Base-by-base conservation (phyloP, 2,329 filamentous ascomycete genomes). In the Teratosphaeria viscida region DNA sequence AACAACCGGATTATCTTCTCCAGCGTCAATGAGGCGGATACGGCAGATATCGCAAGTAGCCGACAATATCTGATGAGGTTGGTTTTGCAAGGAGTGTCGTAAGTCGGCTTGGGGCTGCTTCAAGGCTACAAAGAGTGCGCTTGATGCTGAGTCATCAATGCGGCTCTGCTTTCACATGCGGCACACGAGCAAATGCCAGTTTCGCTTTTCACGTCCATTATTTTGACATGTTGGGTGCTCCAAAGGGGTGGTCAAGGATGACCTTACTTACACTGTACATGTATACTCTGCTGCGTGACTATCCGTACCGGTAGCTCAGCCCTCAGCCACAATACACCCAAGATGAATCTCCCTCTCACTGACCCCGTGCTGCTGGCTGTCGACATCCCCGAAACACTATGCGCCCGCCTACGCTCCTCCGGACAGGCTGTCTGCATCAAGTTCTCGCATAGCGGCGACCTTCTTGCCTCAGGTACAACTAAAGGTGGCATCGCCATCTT, bases 401-500 rank as follows among this genome's bases (percentile, higher is more conserved):
- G 89, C 37, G 90, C 90, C 71, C 92, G 88, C 60, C 87, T 99
- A 64, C 88, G 92, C 82, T 78, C 69, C 77, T 68, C 65, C 69
- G 84, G 85, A 55, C 83, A 85, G 74, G 82, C 84, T 55, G 84
- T 84, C 39, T 85, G 82, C 68, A 78, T 86, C 61, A 90, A 92
- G 65, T 99, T 99, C 81, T 96, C 92, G 71, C 89, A 91, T 71
- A 89, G 87, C 71, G 94, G 94, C 74, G 92, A 99, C 75, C 92
- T 94, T 68, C 85, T 99, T 64, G 94, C 94, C 53, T 95, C 92
- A 34, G 94, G 94, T 64, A 87, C 94, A 71, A 79, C 84, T 63
- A 94, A 99, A 76, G 94, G 94, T 66, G 94, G 90, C 5, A 88
- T 99, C 49, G 90, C 95, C 59, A 88, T 99, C 54, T 99, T 95